phyloP scores from a whole-genome alignment of 768 basidiomycete genomes.

The Coprinopsis strossmayeri region DNA sequence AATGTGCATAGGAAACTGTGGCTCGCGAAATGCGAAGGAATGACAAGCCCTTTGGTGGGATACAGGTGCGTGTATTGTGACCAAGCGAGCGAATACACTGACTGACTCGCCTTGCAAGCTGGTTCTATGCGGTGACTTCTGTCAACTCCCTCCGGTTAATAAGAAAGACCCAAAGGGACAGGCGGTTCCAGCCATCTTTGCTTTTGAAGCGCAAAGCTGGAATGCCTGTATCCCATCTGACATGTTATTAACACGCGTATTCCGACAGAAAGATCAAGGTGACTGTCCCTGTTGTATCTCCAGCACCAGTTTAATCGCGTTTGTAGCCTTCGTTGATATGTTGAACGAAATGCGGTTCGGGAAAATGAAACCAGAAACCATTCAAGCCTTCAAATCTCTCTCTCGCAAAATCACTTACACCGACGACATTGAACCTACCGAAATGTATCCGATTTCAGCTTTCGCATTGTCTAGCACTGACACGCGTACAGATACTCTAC shows the following conservation, averaged over 20 bases:
- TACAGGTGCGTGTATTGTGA: too few relatives aligned
- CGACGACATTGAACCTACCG: slow-evolving; percentile 78
- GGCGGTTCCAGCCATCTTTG: slow-evolving; percentile 50
- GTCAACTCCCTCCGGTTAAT: slow-evolving; percentile 81
- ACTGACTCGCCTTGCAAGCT: too few relatives aligned
- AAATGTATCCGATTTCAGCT: slow-evolving; percentile 42
- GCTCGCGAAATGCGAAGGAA: slow-evolving; percentile 51
- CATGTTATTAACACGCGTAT: slow-evolving; percentile 61
- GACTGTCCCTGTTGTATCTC: not conserved
- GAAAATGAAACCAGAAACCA: slow-evolving; percentile 35
- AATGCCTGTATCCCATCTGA: slow-evolving; percentile 49
- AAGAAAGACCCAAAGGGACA: slow-evolving; percentile 40
- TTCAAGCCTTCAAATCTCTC: slow-evolving; percentile 46
- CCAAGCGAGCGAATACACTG: too few relatives aligned
- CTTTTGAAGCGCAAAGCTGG: slow-evolving; percentile 82
- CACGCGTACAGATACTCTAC: slow-evolving; percentile 65
- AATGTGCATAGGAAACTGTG: slow-evolving; percentile 44
- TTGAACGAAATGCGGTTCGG: slow-evolving; percentile 87
- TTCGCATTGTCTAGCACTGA: not conserved
- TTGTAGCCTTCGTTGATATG: slow-evolving; percentile 70
- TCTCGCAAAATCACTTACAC: slow-evolving; percentile 51
- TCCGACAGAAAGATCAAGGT: slow-evolving; percentile 84
- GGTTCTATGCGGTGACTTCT: slow-evolving; percentile 84
- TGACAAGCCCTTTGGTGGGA: slow-evolving; percentile 70
- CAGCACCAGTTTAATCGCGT: not conserved